A percentile compares a stretch with the other conserved stretches of the same genome.
Evolutionary conservation across 2,329 filamentous ascomycete genomes (phyloP).

Genomic region (Cladosporium sp.): DNA sequence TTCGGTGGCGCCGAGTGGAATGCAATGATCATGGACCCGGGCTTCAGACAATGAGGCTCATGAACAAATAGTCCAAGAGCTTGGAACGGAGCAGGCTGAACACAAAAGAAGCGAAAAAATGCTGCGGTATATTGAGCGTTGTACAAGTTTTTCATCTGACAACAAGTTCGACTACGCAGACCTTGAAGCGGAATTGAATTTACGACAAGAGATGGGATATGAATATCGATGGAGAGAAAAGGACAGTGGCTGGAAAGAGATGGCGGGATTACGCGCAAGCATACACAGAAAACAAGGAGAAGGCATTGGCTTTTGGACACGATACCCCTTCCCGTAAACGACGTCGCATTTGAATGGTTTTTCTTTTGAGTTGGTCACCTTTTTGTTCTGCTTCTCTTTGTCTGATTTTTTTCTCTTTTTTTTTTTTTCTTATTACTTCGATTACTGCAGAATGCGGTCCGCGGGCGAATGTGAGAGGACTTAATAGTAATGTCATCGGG

Average conservation of each 20-base stretch:
- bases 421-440: background rate
- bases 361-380: background rate
- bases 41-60: constrained; percentile 20
- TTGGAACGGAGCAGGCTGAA: background rate
- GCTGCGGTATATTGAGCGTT: background rate
- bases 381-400: background rate
- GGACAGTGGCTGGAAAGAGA: background rate
- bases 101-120: background rate
- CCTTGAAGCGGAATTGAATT: background rate
- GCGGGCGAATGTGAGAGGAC: background rate
- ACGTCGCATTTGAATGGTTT: background rate
- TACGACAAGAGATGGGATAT: background rate
- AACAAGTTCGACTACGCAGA: background rate
- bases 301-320: background rate
- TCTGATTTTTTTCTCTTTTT: background rate
- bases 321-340: constrained; percentile 1
- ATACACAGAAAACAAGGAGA: background rate
- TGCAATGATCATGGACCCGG: constrained; percentile 31
- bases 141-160: background rate
- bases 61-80: background rate
- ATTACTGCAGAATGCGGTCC: background rate
- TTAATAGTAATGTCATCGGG: background rate
- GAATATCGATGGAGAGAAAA: background rate
- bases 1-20: constrained; percentile 41
- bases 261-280: background rate